phyloP scores from a whole-genome alignment of 495 filamentous ascomycete genomes.

The Chaetomium fimeti region DNA sequence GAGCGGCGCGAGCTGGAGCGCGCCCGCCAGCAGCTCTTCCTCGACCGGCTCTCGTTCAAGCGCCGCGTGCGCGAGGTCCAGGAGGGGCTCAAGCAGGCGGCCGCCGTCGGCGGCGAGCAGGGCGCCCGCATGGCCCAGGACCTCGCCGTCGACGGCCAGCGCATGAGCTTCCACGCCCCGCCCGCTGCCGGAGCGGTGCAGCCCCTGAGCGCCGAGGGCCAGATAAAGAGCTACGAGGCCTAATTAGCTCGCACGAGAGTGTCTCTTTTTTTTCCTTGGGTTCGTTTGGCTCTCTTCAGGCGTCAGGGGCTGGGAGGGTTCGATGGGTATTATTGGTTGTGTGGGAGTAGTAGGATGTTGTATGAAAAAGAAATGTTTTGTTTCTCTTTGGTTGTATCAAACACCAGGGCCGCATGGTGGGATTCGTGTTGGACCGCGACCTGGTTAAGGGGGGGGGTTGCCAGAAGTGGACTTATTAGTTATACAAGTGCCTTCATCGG shows the following conservation, averaged over 20 bases:
- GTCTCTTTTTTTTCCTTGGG: conserved; percentile 7
- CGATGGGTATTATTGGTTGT: conserved; percentile 11
- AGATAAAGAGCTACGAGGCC: conserved; percentile 52
- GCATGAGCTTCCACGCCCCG: conserved; percentile 60
- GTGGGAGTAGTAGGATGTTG: conserved; percentile 13
- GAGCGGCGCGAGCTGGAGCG: conserved; percentile 91
- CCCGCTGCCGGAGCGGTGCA: conserved; percentile 51
- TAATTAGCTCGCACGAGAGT: conserved; percentile 25
- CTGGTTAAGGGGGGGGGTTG: background rate
- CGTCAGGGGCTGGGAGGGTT: conserved; percentile 16
- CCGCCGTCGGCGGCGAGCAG: conserved; percentile 58
- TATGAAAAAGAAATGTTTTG: conserved; percentile 15
- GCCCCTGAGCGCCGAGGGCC: conserved; percentile 64
- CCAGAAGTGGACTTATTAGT: background rate
- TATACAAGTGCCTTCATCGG: background rate
- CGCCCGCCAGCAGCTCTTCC: conserved; percentile 84
- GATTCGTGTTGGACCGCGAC: background rate
- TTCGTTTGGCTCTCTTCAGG: conserved; percentile 10
- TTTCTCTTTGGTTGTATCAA: conserved; percentile 9
- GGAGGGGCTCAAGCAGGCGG: conserved; percentile 66
- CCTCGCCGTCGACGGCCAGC: conserved; percentile 50
- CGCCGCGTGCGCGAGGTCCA: conserved; percentile 79
- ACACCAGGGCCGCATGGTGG: background rate
- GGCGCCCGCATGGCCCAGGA: conserved; percentile 54
- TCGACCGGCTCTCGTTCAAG: conserved; percentile 87